These are phyloP conservation scores for Sphagnum contortum DNA, from an alignment of 225 moss, liverwort and hornwort genomes.

Conservation along the genomic window DNA sequence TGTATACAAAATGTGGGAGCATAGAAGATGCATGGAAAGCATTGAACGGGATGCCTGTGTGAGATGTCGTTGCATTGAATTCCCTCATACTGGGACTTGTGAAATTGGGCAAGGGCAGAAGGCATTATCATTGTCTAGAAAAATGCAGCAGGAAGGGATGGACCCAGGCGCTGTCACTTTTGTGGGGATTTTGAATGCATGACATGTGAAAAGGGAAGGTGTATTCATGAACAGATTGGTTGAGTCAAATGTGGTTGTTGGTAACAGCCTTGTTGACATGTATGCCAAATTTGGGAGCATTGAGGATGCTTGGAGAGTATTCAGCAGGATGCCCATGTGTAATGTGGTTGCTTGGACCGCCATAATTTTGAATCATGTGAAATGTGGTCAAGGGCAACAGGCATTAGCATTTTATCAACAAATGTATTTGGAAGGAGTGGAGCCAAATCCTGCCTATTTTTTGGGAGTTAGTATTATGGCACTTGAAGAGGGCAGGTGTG, in stretches of 20 bases:
- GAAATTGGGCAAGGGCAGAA: background rate
- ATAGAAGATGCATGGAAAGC: background rate
- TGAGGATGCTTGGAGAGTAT: too few species aligned
- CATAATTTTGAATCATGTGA: background rate
- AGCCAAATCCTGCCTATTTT: too few species aligned
- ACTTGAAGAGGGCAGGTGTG: background rate
- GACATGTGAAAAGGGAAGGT: too few species aligned
- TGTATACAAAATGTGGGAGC: constrained; percentile 1
- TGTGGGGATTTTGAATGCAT: background rate
- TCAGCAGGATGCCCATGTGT: too few species aligned
- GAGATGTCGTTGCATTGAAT: background rate
- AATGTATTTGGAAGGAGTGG: too few species aligned
- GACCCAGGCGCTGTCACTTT: background rate
- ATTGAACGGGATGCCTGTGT: background rate
- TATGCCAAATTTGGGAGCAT: too few species aligned
- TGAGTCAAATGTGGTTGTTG: too few species aligned
- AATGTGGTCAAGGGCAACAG: background rate
- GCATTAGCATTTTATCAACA: too few species aligned
- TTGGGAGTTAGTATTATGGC: background rate
- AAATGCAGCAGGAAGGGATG: background rate
- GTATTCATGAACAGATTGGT: too few species aligned
- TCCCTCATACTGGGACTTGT: background rate
- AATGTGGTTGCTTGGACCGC: too few species aligned
- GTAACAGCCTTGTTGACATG: too few species aligned
- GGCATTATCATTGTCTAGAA: background rate